phyloP scores from a whole-genome alignment of 495 filamentous ascomycete genomes.

The Talaromyces liani region DNA sequence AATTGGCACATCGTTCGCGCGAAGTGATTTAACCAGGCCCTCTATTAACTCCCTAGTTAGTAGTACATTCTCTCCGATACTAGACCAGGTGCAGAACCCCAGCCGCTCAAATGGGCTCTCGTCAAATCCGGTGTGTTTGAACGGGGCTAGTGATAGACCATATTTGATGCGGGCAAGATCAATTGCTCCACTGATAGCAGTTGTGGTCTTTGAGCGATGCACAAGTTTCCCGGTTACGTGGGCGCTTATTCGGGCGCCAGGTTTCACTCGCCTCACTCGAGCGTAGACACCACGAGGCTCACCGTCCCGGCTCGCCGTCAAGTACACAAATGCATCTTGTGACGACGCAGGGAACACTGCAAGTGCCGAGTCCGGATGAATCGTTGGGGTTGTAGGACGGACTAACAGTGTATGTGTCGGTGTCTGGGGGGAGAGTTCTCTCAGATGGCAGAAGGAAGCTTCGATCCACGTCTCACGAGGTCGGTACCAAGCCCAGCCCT shows the following conservation, averaged over 20 bases:
- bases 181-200: neutral
- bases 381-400: neutral
- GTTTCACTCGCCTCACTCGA: neutral
- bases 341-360: constrained; percentile 1
- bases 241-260: neutral
- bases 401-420: neutral
- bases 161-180: neutral
- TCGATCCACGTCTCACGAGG: constrained; percentile 3
- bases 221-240: neutral
- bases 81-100: constrained; percentile 1
- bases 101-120: constrained; percentile 1
- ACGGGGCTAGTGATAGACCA: neutral
- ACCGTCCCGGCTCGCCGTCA: neutral
- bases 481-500: constrained; percentile 3
- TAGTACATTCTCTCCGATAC: constrained; percentile 1
- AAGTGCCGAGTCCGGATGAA: neutral
- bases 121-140: neutral
- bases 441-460: neutral
- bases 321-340: neutral
- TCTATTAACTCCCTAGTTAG: neutral
- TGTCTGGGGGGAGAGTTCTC: neutral
- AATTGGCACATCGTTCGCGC: neutral
- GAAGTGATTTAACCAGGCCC: neutral
- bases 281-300: neutral
- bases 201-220: neutral